phyloP scores from a whole-genome alignment of 768 basidiomycete genomes.

The Chalciporus piperatus region DNA sequence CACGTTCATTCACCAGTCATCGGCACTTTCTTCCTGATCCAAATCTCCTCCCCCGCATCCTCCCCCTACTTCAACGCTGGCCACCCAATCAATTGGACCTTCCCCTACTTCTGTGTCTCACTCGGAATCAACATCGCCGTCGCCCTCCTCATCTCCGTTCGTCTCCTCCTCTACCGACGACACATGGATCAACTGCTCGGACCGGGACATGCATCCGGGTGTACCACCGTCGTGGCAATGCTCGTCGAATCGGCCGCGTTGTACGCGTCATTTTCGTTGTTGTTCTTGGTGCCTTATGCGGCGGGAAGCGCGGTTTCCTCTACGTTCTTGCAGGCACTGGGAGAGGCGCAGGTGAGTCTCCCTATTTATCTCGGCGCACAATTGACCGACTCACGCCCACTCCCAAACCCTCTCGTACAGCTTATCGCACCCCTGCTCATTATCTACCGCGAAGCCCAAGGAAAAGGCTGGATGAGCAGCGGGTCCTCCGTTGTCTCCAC shows the following conservation, averaged over 20 bases:
- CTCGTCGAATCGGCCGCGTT: slow-evolving; percentile 29
- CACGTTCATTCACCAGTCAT: slow-evolving; percentile 22
- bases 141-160: slow-evolving; percentile 23
- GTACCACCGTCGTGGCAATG: slow-evolving; percentile 27
- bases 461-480: slow-evolving; percentile 34
- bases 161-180: slow-evolving; percentile 27
- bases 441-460: slow-evolving; percentile 37
- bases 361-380: no score
- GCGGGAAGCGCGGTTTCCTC: slow-evolving; percentile 25
- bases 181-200: slow-evolving; percentile 17
- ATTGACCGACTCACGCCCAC: no score
- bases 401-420: slow-evolving; percentile 14
- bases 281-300: slow-evolving; percentile 29
- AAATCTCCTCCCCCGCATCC: slow-evolving; percentile 25
- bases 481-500: slow-evolving; percentile 3
- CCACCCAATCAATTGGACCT: slow-evolving; percentile 21
- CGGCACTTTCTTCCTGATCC: slow-evolving; percentile 23
- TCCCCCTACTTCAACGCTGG: slow-evolving; percentile 23
- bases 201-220: slow-evolving; percentile 20
- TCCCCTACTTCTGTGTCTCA: slow-evolving; percentile 27
- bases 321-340: slow-evolving; percentile 33
- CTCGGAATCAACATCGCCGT: slow-evolving; percentile 25
- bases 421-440: slow-evolving; percentile 38
- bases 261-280: slow-evolving; percentile 26
- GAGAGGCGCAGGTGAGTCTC: slow-evolving; percentile 31